Conservation (phyloP, 1,284 basidiomycete genomes). For the Phenoliferia sp. region DNA sequence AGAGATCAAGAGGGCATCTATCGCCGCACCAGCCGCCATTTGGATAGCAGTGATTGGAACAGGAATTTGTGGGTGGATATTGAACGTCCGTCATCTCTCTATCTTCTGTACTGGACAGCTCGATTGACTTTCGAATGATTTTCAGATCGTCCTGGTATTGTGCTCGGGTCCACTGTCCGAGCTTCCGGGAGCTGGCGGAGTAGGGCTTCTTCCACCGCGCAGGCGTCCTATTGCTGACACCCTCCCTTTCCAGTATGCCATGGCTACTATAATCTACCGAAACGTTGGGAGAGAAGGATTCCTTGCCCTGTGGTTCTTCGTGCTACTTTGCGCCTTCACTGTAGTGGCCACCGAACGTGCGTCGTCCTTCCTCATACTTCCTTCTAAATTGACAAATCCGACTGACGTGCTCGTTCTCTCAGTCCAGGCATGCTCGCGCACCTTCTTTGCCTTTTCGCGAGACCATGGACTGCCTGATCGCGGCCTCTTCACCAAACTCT, state of each 20-base stretch:
- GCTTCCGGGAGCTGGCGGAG: slow-evolving; percentile 56
- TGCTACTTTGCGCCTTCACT: not conserved
- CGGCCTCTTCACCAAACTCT: slow-evolving; percentile 67
- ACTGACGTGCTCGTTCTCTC: slow-evolving; percentile 39
- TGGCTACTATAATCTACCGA: slow-evolving; percentile 57
- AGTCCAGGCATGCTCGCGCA: slow-evolving; percentile 79
- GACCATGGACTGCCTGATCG: slow-evolving; percentile 60
- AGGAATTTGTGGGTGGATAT: slow-evolving; percentile 58
- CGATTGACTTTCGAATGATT: slow-evolving; percentile 33
- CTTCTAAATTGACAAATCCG: too few species aligned
- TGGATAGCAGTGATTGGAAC: slow-evolving; percentile 77
- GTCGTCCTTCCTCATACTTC: not conserved
- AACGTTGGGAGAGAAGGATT: slow-evolving; percentile 65
- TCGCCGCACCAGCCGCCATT: slow-evolving; percentile 69
- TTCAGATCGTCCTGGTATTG: slow-evolving; percentile 27
- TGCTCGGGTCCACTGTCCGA: slow-evolving; percentile 32
- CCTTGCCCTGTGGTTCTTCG: slow-evolving; percentile 60
- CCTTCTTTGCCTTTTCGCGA: slow-evolving; percentile 84
- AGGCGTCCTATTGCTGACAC: slow-evolving; percentile 16
- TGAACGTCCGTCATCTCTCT: slow-evolving; percentile 38
- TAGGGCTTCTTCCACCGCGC: not conserved
- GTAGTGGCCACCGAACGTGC: not conserved
- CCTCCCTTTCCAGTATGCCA: slow-evolving; percentile 4
- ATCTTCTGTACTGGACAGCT: slow-evolving; percentile 69
- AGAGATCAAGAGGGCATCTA: slow-evolving; percentile 81